These are phyloP conservation scores for Aspergillus carlsbadensis DNA, from an alignment of 495 filamentous ascomycete species.

Conservation along the genomic window DNA sequence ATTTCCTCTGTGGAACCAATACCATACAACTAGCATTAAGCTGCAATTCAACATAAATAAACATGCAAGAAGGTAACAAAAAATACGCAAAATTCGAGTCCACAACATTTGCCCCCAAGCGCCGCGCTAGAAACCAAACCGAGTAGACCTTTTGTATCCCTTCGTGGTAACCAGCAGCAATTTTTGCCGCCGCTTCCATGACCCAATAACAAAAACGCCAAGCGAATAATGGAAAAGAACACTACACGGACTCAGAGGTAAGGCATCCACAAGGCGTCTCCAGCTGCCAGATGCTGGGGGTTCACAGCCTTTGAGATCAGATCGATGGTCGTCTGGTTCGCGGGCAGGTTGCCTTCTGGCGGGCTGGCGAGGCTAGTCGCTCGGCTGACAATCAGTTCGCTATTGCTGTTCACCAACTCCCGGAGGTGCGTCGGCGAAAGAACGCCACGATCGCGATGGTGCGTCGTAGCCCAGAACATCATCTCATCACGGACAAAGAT, in stretches of 20 bases:
- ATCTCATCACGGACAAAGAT: slow-evolving; percentile 97
- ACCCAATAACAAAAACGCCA: slow-evolving; percentile 23
- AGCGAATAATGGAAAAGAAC: slow-evolving; percentile 12
- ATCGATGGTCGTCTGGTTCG: slow-evolving; percentile 95
- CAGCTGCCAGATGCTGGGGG: slow-evolving; percentile 76
- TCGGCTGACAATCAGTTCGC: slow-evolving; percentile 84
- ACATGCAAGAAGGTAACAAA: slow-evolving; percentile 13
- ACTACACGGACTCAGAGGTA: slow-evolving; percentile 63
- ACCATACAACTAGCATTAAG: slow-evolving; percentile 5
- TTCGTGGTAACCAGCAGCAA: slow-evolving; percentile 8
- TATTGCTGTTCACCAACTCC: slow-evolving; percentile 84
- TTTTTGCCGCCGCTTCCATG: slow-evolving; percentile 14
- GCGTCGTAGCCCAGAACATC: slow-evolving; percentile 91
- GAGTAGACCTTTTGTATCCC: slow-evolving; percentile 20
- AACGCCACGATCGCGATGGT: slow-evolving; percentile 68
- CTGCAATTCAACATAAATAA: slow-evolving; percentile 7
- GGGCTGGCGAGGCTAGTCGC: slow-evolving; percentile 74
- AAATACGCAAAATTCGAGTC: slow-evolving; percentile 22
- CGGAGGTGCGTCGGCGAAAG: slow-evolving; percentile 72
- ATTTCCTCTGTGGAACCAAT: slow-evolving; percentile 11
- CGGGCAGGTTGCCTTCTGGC: slow-evolving; percentile 70
- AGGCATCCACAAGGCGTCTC: slow-evolving; percentile 96
- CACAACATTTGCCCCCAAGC: slow-evolving; percentile 25
- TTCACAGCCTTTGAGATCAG: slow-evolving; percentile 81
- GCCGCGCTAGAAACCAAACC: slow-evolving; percentile 34